Evolutionary conservation across 805 yeast genomes (phyloP), one percentile per base, ranked within the genome.

Genomic region (Candida yuanshanica): DNA sequence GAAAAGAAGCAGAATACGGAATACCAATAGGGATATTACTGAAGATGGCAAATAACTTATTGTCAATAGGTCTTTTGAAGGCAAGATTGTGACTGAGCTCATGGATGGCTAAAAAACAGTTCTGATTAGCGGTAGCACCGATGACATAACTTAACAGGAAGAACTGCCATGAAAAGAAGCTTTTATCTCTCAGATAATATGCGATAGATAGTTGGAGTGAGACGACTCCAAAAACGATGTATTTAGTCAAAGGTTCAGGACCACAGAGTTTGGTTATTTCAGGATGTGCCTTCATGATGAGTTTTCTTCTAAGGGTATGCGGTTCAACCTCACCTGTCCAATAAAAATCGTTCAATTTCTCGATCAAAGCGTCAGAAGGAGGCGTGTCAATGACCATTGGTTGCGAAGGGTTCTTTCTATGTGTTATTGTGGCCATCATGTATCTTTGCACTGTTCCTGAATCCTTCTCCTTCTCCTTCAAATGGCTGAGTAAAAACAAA

Each of bases 41-140:
- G 49, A 85, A 66, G 9, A 88, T 81, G 33, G 93, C 75, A 55
- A 82, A 88, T 20, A 88, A 56, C 58, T 85, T 81, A 64, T 89
- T 89, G 59, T 80, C 75, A 2, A 86, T 33, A 0, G 96, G 95
- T 49, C 74, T 77, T 52, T 77, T 83, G 73, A 89, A 89, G 2
- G 85, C 85, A 40, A 89, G 68, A 58, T 89, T 89, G 62, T 89
- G 97, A 27, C 83, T 77, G 39, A 88, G 68, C 60, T 89, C 97
- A 63, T 89, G 97, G 51, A 89, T 87, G 21, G 95, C 91, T 47
- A 89, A 68, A 57, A 88, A 89, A 32, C 84, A 63, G 54, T 90
- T 89, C 57, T 90, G 95, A 58, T 79, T 82, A 41, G 85, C 75
- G 8, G 95, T 85, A 13, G 93, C 96, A 2, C 96, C 97, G 39